Base-by-base conservation (phyloP, 352 stramenopile genomes). In the Peronosclerospora sorghi region DNA sequence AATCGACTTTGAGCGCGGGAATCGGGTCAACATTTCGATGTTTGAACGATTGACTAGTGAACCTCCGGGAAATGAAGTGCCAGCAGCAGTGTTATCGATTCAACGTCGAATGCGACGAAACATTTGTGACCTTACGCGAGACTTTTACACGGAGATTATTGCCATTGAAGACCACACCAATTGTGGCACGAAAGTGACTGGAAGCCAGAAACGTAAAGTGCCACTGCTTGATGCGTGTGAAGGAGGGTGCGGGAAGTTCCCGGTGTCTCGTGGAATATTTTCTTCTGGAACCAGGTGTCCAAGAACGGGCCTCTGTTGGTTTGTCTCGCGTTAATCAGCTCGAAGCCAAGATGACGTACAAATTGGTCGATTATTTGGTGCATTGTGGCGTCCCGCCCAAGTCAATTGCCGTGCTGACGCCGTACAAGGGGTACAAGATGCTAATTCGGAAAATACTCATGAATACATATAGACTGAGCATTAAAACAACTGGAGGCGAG, bases 11-110 rank as follows among this genome's bases (percentile, higher is more conserved):
- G 73, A 90, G 27, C 46, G 61, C 15, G 59, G 86, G 7, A 93
- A 93, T 59, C 82, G 83, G 48, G 86, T 95, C 23, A 91, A 92
- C 43, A 74, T 90, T 5, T 92, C 77, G 10, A 80, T 95, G 73
- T 95, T 95, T 54, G 74, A 94, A 51, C 41, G 81, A n/a, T 49
- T 95, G 15, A 88, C 94, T 45, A 63, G 61, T 40, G 68, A 81
- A 1, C 79, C 81, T 8, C 47, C 52, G 1, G 58, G 62, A 0
- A 71, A 86, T 41, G 51, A 65, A 39, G 69, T 93, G 0, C 81
- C 79, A 8, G 86, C 73, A 0, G 86, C 74, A 3, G 78, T 91
- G 1, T 37, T 95, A 7, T 93, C 79, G 8, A 82, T 95, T 39
- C 83, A 95, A 42, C 65, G 82, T 2, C 76, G 79, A 13, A 95